Conservation (phyloP, 2,329 filamentous ascomycete genomes). For the Ophiostoma tasmaniense region DNA sequence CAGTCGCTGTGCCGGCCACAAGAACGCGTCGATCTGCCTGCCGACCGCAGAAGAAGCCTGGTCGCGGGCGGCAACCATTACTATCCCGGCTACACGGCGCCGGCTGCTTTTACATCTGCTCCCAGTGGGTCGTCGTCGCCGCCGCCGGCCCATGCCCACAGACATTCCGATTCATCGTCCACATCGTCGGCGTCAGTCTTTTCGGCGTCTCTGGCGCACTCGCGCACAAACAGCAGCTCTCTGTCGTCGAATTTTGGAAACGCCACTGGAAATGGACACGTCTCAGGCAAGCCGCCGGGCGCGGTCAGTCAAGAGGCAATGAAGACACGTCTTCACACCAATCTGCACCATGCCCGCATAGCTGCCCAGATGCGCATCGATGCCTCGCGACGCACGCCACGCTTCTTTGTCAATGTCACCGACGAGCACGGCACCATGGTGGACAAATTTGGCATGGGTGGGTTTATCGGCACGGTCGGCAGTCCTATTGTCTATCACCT, state of each 20-base stretch:
- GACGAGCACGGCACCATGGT: slow-evolving; percentile 43
- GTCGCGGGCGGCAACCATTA: not conserved
- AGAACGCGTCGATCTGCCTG: slow-evolving; percentile 43
- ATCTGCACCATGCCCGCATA: slow-evolving; percentile 46
- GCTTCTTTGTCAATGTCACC: slow-evolving; percentile 50
- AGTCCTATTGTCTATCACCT: slow-evolving; percentile 55
- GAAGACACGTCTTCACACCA: slow-evolving; percentile 17
- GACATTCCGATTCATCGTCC: not conserved
- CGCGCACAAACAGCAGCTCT: not conserved
- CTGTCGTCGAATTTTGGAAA: not conserved
- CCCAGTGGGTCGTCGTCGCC: not conserved
- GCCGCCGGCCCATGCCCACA: not conserved
- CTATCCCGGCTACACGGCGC: not conserved
- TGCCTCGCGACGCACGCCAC: slow-evolving; percentile 43
- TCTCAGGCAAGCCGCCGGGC: not conserved
- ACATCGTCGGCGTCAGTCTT: not conserved
- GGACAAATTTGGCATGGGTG: slow-evolving; percentile 48
- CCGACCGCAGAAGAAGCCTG: slow-evolving; percentile 34
- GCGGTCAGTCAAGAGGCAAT: not conserved
- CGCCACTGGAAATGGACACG: not conserved
- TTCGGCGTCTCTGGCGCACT: not conserved
- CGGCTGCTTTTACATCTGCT: not conserved
- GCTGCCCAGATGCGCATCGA: slow-evolving; percentile 60
- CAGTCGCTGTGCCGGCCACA: slow-evolving; percentile 60
- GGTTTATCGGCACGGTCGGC: slow-evolving; percentile 52